Base-by-base conservation (phyloP, 2,329 filamentous ascomycete species). In the Atkinsonella hypoxylon region DNA sequence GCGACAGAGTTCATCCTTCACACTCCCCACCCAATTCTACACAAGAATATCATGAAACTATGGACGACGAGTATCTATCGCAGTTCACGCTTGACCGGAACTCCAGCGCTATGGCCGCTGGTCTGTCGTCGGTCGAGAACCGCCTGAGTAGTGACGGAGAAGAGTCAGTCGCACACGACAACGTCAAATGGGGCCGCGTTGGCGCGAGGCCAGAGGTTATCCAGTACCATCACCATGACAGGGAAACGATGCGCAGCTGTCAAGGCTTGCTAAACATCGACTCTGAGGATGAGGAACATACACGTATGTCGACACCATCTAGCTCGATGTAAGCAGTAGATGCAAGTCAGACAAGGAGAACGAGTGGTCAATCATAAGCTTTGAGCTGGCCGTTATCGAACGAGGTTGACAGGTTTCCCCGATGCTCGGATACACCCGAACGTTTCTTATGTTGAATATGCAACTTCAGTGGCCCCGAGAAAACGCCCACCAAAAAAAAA, bases 21-120 rank as follows among this genome's bases (percentile, higher is more conserved):
- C 66, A 66, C 20, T 70, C 70, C 1, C 64, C 64, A 3, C 61
- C 60, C n/a, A 64, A 65, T 49, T 68, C 65, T 49, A 70, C 72
- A 4, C 83, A 84, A 49, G 86, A 90, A 54, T 83, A 87, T 47
- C 71, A 83, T 32, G 77, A 75, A 34, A 63, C 68, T 34, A 56
- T 61, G 15, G 83, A 89, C 54, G 87, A 91, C 53, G 87, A 93
- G 59, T 89, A 89, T 59, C 76, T 89, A 53, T 79, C 76, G 78
- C 56, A 66, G 62, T 44, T 71, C 54, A 59, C 64, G 9, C 62
- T 62, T 4, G 57, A 60, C 38, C 58, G 59, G 31, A 57, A 57
- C 32, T 59, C 59, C 47, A 56, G 52, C 41, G 52, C 52, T 52
- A 54, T 57, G 49, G 57, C 63, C 17, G 59, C 61, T 36, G 65